Evolutionary conservation across 2,329 filamentous ascomycete species (phyloP).

Genomic region (Apiospora saccharicola): DNA sequence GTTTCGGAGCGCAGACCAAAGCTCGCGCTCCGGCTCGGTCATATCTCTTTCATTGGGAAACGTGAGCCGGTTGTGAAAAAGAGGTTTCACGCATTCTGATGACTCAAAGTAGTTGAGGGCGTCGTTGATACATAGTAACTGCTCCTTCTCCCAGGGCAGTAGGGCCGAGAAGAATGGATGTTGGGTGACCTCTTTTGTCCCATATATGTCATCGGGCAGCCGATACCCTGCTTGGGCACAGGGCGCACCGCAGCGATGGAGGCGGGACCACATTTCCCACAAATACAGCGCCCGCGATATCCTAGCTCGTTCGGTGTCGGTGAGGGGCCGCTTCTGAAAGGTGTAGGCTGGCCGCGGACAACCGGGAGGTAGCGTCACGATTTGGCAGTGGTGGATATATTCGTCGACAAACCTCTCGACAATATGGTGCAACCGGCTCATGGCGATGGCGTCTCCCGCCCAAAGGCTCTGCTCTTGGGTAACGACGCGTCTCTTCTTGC

Average conservation of each 20-base stretch:
- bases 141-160: background rate
- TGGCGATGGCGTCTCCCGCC: background rate
- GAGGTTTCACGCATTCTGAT: background rate
- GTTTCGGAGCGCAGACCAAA: background rate
- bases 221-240: background rate
- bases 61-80: background rate
- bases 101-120: background rate
- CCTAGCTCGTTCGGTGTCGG: background rate
- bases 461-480: background rate
- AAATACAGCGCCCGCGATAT: background rate
- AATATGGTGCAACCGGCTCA: background rate
- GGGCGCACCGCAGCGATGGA: constrained; percentile 1
- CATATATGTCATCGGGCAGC: background rate
- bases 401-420: background rate
- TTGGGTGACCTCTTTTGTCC: background rate
- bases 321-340: background rate
- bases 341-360: background rate
- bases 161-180: background rate
- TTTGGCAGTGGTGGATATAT: background rate
- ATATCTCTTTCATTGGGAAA: background rate
- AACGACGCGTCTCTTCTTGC: background rate
- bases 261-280: background rate
- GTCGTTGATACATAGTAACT: background rate
- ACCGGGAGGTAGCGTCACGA: background rate
- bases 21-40: background rate